Percentiles rank a stretch among this genome's conserved stretches.
These are phyloP conservation scores for Colletotrichum trifolii DNA, from an alignment of 2,329 filamentous ascomycete genomes.

Conservation along the genomic window DNA sequence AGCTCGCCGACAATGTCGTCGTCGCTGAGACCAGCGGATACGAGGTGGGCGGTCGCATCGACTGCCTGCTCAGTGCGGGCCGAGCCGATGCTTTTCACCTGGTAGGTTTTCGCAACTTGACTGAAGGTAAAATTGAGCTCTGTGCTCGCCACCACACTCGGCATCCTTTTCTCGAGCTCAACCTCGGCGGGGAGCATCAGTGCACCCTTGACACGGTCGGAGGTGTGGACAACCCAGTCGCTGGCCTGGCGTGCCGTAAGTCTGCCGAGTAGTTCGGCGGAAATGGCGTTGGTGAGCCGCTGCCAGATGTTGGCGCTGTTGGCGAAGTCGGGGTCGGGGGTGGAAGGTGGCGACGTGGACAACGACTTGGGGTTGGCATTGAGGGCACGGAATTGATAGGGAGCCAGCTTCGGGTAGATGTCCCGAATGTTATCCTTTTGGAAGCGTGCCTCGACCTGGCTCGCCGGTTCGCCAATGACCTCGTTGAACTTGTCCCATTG, in stretches of 20 bases:
- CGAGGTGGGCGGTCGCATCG: conserved; percentile 61
- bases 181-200: conserved; percentile 50
- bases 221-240: conserved; percentile 65
- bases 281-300: conserved; percentile 62
- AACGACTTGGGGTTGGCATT: conserved; percentile 29
- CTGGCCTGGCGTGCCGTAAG: conserved; percentile 55
- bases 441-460: conserved; percentile 56
- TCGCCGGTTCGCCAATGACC: conserved; percentile 59
- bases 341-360: conserved; percentile 26
- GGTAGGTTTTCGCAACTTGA: conserved; percentile 55
- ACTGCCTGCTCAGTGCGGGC: conserved; percentile 56
- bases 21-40: conserved; percentile 45
- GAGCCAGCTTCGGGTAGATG: conserved; percentile 54
- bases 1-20: conserved; percentile 67
- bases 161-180: conserved; percentile 53
- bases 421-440: conserved; percentile 54
- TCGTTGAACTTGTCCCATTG: conserved; percentile 69
- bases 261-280: conserved; percentile 55
- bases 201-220: conserved; percentile 61
- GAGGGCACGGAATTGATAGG: conserved; percentile 53
- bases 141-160: conserved; percentile 44
- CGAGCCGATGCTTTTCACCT: conserved; percentile 49
- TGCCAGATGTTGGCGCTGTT: conserved; percentile 57
- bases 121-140: conserved; percentile 62
- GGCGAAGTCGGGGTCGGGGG: conserved; percentile 41